These are phyloP conservation scores for Penstemon newberryi DNA, from an alignment of 257 asterid species.

Conservation along the genomic window DNA sequence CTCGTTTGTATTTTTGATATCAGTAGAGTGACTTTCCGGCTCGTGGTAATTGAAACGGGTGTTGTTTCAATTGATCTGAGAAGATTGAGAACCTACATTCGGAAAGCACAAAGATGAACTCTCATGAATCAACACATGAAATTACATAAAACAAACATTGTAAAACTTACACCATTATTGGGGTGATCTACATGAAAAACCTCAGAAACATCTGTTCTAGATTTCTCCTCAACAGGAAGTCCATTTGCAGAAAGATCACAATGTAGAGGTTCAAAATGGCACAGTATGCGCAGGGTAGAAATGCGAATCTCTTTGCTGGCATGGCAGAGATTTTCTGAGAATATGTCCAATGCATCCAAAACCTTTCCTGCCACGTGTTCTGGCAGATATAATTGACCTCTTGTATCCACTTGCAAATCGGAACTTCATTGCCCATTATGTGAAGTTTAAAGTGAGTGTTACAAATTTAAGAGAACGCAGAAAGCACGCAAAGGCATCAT, in stretches of 20 bases:
- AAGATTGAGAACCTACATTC: conserved; percentile 66
- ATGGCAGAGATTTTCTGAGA: conserved; percentile 68
- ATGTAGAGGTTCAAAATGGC: conserved; percentile 65
- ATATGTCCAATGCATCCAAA: conserved; percentile 51
- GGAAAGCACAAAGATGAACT: conserved; percentile 27
- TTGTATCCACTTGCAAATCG: conserved; percentile 35
- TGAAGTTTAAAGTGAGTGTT: conserved; percentile 21
- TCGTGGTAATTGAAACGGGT: conserved; percentile 61
- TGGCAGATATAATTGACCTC: conserved; percentile 45
- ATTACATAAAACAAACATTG: conserved; percentile 16
- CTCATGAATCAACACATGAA: conserved; percentile 15
- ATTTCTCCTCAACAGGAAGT: conserved; percentile 40
- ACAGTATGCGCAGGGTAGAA: conserved; percentile 75
- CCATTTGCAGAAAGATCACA: conserved; percentile 34
- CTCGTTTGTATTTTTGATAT: conserved; percentile 70
- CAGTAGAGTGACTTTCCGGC: conserved; percentile 59
- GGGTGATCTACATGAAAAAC: conserved; percentile 36
- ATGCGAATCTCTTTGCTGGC: conserved; percentile 63
- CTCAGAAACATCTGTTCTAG: conserved; percentile 38
- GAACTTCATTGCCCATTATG: conserved; percentile 44
- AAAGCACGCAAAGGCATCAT: conserved; percentile 12
- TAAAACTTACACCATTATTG: conserved; percentile 43
- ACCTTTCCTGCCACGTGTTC: conserved; percentile 45
- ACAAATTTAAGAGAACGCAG: conserved; percentile 14
- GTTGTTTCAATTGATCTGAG: conserved; percentile 72